Base-by-base conservation (phyloP, 345 rosid species). In the Aethionema arabicum region DNA sequence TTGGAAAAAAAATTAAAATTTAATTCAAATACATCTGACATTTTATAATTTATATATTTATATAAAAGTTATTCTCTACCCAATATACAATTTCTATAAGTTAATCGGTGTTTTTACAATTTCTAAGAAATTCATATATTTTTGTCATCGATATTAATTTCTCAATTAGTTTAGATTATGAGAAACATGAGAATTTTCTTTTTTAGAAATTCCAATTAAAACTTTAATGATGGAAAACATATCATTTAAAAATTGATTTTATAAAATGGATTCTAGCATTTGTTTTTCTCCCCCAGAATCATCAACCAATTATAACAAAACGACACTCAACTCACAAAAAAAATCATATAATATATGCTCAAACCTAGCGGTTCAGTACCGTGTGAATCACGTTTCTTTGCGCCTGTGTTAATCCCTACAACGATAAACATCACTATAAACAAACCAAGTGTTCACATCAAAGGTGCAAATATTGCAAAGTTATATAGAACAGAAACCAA, bases 341-440 rank as follows among this genome's bases (percentile, higher is more conserved):
- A 15, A 41, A 12, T 61, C 55, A 50, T 38, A 40, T 16, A 35
- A 11, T 41, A 11, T 36, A 32, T 38, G 57, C 5, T 12, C 58
- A 40, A 55, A 14, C 65, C 65, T 71, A 63, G 50, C 70, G 65
- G 43, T 39, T 65, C 66, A 85, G 35, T 27, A 76, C 78, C 15
- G 72, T 68, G 52, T 73, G 79, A 56, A 88, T 77, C 66, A 78
- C 87, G 62, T 74, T 59, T 32, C 63, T 80, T 64, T 89, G 86
- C 29, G 77, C 68, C 33, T 15, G 65, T 29, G 81, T 77, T 70
- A 92, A 77, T 55, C 76, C 60, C 95, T 92, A 81, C 74, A 65
- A 21, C 27, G 2, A 2, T 21, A 21, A 21, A 21, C 2, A 44
- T 55, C 59, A 66, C 48, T 56, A 52, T 64, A 43, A 57, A 58